Conservation (phyloP, 768 basidiomycete genomes). For the Cystobasidiopsis lactophilus region DNA sequence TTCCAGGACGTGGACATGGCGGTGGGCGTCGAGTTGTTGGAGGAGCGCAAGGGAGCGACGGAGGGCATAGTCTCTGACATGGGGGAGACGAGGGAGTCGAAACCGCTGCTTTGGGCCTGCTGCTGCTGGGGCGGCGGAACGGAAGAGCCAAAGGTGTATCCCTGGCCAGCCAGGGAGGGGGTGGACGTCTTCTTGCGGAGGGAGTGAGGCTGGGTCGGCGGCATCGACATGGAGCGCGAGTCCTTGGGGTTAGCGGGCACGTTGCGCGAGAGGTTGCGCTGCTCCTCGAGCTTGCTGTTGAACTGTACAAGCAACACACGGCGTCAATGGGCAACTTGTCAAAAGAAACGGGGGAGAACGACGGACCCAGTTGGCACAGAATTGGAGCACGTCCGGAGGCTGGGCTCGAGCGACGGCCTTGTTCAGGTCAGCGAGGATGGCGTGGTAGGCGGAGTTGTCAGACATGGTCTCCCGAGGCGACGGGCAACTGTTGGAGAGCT, state of each 20-base stretch:
- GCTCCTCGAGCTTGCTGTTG: conserved; percentile 23
- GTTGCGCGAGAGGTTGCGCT: conserved; percentile 35
- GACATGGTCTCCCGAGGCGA: not conserved
- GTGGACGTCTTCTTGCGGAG: conserved; percentile 10
- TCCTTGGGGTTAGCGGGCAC: not conserved
- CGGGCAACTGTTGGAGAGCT: not conserved
- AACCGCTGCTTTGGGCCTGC: too few relatives aligned
- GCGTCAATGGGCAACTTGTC: not conserved
- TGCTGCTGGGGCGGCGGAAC: not conserved
- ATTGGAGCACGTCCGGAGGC: conserved; percentile 71
- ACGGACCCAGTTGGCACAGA: conserved; percentile 73
- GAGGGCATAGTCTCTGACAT: too few relatives aligned
- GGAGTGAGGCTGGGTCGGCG: not conserved
- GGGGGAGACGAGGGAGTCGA: too few relatives aligned
- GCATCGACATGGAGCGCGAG: not conserved
- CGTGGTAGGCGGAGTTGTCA: conserved; percentile 33
- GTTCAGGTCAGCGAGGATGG: conserved; percentile 60
- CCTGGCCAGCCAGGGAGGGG: conserved; percentile 13
- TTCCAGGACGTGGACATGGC: not conserved
- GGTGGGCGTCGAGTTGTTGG: not conserved
- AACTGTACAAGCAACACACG: too few relatives aligned
- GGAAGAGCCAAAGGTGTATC: conserved; percentile 17
- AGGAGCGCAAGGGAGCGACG: too few relatives aligned
- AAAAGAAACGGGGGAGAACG: conserved; percentile 32
- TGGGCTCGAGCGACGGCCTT: conserved; percentile 66